These are phyloP conservation scores for Begonia loranthoides DNA, from an alignment of 306 rosid genomes.

Conservation along the genomic window DNA sequence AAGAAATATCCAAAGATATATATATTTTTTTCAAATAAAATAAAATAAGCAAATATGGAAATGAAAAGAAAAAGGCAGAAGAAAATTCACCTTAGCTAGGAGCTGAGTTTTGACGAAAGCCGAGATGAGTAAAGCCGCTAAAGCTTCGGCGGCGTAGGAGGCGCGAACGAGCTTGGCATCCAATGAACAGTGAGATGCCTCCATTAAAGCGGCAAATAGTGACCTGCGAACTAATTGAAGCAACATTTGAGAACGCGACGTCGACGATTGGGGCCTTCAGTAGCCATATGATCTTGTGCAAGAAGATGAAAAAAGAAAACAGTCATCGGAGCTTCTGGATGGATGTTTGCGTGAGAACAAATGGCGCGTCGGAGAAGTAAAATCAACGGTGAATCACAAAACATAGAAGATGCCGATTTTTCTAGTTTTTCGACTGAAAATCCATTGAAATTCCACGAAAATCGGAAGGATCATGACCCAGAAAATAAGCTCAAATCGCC, in stretches of 20 bases:
- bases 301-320: too few species aligned
- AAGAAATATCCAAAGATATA: neutral
- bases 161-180: conserved; percentile 39
- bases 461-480: too few species aligned
- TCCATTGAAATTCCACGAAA: too few species aligned
- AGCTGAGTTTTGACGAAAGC: conserved; percentile 48
- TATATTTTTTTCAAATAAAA: neutral
- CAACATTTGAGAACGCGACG: conserved; percentile 12
- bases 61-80: neutral
- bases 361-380: too few species aligned
- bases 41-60: neutral
- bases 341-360: too few species aligned
- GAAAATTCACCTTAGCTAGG: conserved; percentile 38
- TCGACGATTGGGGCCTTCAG: conserved; percentile 32
- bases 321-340: too few species aligned
- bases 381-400: too few species aligned
- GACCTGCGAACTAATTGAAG: conserved; percentile 9
- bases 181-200: conserved; percentile 28
- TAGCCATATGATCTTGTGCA: neutral
- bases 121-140: conserved; percentile 43
- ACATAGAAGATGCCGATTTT: too few species aligned
- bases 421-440: too few species aligned
- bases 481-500: too few species aligned
- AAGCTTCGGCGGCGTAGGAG: conserved; percentile 43
- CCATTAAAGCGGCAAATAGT: conserved; percentile 41